Percentiles rank a stretch among this genome's conserved stretches.
phyloP scores from a whole-genome alignment of 1,284 basidiomycete species.

The Earliella scabrosa region DNA sequence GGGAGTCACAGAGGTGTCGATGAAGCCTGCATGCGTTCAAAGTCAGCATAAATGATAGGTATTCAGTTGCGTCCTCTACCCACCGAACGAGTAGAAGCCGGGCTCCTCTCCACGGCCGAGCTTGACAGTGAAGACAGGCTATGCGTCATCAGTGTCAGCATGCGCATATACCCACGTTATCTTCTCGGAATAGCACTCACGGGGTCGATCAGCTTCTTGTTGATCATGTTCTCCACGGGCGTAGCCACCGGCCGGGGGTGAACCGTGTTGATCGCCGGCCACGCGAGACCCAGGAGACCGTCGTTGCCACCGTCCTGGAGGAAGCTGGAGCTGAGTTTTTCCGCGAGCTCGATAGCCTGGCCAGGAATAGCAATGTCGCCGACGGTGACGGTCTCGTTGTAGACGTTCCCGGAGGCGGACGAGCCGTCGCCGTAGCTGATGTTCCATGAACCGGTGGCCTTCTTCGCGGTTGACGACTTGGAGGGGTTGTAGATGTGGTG shows the following conservation, averaged over 20 bases:
- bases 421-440: constrained; percentile 48
- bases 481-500: constrained; percentile 40
- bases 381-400: constrained; percentile 38
- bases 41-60: too few relatives aligned
- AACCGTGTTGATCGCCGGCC: constrained; percentile 42
- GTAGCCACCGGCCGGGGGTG: constrained; percentile 37
- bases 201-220: constrained; percentile 35
- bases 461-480: constrained; percentile 37
- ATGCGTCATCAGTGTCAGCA: background rate
- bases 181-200: constrained; percentile 17
- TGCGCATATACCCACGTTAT: background rate
- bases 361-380: constrained; percentile 36
- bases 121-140: constrained; percentile 40
- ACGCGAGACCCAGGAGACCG: constrained; percentile 40
- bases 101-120: constrained; percentile 35
- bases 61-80: too few relatives aligned
- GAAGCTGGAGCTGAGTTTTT: constrained; percentile 40
- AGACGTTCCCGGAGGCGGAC: constrained; percentile 40
- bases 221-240: constrained; percentile 43
- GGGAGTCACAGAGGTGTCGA: constrained; percentile 34
- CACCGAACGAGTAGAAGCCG: constrained; percentile 44
- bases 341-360: constrained; percentile 42
- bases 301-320: constrained; percentile 40
- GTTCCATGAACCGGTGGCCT: constrained; percentile 38
- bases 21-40: constrained; percentile 30